phyloP scores from a whole-genome alignment of 2,329 filamentous ascomycete species.

The Diplodia seriata region DNA sequence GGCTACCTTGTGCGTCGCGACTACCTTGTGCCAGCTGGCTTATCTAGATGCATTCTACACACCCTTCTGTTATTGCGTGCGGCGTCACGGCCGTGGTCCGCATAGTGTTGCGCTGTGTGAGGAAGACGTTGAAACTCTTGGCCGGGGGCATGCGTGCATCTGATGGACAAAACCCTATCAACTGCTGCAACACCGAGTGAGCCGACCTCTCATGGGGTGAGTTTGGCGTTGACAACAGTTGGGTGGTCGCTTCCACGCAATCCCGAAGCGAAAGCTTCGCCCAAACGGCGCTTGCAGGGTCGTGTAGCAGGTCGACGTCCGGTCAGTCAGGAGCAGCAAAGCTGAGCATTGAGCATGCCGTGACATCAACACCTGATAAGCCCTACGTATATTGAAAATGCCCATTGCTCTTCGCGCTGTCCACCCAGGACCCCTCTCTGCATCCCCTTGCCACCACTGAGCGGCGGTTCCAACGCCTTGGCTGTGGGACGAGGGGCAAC shows the following conservation, averaged over 20 bases:
- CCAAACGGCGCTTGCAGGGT: slow-evolving; percentile 3
- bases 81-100: neutral
- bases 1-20: neutral
- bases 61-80: neutral
- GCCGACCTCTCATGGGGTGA: neutral
- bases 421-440: neutral
- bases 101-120: neutral
- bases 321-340: neutral
- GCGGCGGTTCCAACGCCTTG: slow-evolving; percentile 20
- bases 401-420: slow-evolving; percentile 12
- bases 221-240: neutral
- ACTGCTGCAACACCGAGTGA: neutral
- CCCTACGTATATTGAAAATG: slow-evolving; percentile 26
- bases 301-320: neutral
- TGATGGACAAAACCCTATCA: neutral
- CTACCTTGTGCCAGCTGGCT: neutral
- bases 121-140: neutral
- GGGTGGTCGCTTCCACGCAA: neutral
- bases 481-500: slow-evolving; percentile 18
- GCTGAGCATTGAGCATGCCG: slow-evolving; percentile 21
- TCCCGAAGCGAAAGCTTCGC: slow-evolving; percentile 1
- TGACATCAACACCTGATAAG: slow-evolving; percentile 20
- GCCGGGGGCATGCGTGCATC: neutral
- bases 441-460: slow-evolving; percentile 16
- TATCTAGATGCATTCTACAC: neutral